phyloP scores from a whole-genome alignment of 345 rosid species.

The Syzygium aromaticum region DNA sequence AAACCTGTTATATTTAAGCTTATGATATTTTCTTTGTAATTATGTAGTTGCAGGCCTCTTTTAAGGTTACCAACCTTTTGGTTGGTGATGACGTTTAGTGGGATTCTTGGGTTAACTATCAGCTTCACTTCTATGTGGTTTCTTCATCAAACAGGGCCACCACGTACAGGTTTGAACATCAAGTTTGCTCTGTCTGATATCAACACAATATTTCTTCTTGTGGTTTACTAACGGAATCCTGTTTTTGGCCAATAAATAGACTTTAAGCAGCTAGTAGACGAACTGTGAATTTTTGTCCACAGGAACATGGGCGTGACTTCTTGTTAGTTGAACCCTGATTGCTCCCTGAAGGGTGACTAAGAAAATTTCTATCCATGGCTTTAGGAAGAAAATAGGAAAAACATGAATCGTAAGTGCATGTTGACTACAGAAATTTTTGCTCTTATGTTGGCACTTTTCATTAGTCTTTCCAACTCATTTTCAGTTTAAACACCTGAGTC shows the following conservation, averaged over 20 bases:
- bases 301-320: background rate
- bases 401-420: background rate
- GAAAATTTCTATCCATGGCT: background rate
- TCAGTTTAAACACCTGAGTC: background rate
- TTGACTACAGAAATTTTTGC: background rate
- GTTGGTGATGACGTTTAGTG: conserved; percentile 82
- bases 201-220: background rate
- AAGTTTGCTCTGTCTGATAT: background rate
- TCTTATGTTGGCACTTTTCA: background rate
- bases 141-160: conserved; percentile 98
- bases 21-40: background rate
- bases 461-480: background rate
- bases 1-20: background rate
- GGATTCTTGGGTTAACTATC: conserved; percentile 88
- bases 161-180: conserved; percentile 63
- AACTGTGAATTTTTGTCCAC: background rate
- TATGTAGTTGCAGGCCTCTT: conserved; percentile 55
- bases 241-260: background rate
- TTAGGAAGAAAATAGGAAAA: background rate
- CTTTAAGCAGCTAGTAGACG: background rate
- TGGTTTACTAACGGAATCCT: background rate
- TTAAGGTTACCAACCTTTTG: conserved; percentile 75
- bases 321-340: background rate
- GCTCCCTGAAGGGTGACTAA: background rate
- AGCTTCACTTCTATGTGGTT: conserved; percentile 99